Evolutionary conservation across 352 stramenopile genomes (phyloP), one percentile per base, ranked within the genome.

Genomic region (Globisporangium paroecandrum): DNA sequence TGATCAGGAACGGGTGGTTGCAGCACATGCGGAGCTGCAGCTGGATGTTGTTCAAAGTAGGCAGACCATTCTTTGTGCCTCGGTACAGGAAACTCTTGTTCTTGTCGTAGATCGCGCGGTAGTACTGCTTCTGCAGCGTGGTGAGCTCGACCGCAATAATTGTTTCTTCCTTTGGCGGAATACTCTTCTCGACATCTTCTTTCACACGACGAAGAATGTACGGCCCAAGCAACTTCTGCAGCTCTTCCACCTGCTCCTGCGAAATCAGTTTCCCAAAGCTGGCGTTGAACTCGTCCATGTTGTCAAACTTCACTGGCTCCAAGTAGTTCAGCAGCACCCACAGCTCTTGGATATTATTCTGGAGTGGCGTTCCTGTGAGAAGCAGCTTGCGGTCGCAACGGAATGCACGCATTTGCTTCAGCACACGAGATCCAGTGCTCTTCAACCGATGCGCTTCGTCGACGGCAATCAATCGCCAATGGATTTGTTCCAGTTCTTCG

Each of bases 11-110:
- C 2, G 98, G 91, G 75, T 99, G 98, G 77, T 99, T 99, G 75
- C 98, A 99, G 77, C 97, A 99, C 75, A 99, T 99, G 38, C 97
- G 82, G 25, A 99, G 76, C 80, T 99, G 94, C 83, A 99, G 98
- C 47, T 99, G 97, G 62, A 99, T 94, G 80, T 99, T 99, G 74
- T 99, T 99, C 29, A 99, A 82, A 61, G 88, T 92, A 20, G 88
- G 89, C 9, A 96, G 67, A 5, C 82, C 85, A 60, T 95, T 95
- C 71, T 96, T 93, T 15, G 85, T 92, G 0, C 88, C 89, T 32
- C 88, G 79, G 54, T 96, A 97, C 68, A 99, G 71, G 65, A 99
- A 99, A 24, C 92, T 95, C 43, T 98, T 96, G 78, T 99, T 99
- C 75, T 99, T 99, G 79, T 99, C 97, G 77, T 99, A 99, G 25